phyloP scores from a whole-genome alignment of 257 asterid species.

The Nicotiana sylvestris region DNA sequence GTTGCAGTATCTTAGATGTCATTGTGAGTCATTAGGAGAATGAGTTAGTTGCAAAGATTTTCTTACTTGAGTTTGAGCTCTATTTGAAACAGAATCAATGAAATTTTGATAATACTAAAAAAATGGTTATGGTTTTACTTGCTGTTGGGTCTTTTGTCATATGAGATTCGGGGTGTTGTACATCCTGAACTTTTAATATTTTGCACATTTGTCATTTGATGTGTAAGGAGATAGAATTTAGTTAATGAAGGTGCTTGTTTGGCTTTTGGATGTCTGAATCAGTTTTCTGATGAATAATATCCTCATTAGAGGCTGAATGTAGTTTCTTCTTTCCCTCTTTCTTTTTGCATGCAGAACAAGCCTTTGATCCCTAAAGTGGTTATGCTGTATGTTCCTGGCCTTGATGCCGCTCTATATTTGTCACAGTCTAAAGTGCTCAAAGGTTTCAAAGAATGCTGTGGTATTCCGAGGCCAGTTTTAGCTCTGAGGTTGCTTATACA shows the following conservation, averaged over 20 bases:
- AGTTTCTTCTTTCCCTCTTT: neutral
- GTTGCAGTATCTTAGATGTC: neutral
- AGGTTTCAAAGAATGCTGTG: slow-evolving; percentile 68
- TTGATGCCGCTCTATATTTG: slow-evolving; percentile 89
- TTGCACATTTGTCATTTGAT: neutral
- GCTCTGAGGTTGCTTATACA: slow-evolving; percentile 62
- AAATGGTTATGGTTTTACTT: neutral
- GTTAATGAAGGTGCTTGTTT: neutral
- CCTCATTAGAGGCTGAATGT: neutral
- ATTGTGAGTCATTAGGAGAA: neutral
- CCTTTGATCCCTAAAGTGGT: slow-evolving; percentile 89
- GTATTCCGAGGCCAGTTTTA: slow-evolving; percentile 82
- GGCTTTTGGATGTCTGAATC: neutral
- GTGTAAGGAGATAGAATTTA: neutral
- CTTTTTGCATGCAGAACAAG: slow-evolving; percentile 67
- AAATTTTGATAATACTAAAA: neutral
- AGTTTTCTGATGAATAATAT: neutral
- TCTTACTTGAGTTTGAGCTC: neutral
- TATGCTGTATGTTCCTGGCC: slow-evolving; percentile 92
- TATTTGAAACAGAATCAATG: neutral
- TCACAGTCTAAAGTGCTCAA: slow-evolving; percentile 70
- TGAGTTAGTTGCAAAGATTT: neutral
- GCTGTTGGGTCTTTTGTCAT: neutral
- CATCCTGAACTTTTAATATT: neutral
- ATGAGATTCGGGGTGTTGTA: neutral